Evolutionary conservation across 441 rosid species (phyloP).

Genomic region (Arabidopsis lyrata): DNA sequence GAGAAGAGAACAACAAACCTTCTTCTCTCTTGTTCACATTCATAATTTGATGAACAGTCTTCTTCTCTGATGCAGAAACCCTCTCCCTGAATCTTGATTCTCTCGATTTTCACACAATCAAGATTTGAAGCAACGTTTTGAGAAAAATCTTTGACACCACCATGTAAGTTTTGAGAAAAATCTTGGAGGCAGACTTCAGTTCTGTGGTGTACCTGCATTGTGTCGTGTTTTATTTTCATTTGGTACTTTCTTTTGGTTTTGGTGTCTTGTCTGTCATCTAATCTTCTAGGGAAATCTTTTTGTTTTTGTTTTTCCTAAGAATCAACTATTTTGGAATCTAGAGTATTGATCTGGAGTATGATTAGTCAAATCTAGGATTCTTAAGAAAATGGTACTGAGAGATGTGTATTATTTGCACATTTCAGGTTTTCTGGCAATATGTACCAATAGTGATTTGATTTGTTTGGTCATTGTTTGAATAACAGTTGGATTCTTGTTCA

Average conservation of each 20-base stretch:
- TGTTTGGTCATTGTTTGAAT: conserved; percentile 24
- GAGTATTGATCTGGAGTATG: conserved; percentile 32
- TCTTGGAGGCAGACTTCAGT: conserved; percentile 35
- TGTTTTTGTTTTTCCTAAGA: neutral
- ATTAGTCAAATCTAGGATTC: conserved; percentile 5
- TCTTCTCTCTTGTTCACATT: conserved; percentile 40
- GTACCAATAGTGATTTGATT: conserved; percentile 25
- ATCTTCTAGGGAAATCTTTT: neutral
- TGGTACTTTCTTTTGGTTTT: conserved; percentile 16
- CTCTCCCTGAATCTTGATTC: conserved; percentile 30
- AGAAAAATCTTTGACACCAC: conserved; percentile 2
- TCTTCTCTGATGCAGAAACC: conserved; percentile 21
- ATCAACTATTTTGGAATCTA: neutral
- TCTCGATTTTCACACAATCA: neutral
- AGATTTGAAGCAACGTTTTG: neutral
- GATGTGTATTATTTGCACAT: conserved; percentile 9
- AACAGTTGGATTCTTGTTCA: neutral
- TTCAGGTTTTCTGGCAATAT: neutral
- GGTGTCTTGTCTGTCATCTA: conserved; percentile 29
- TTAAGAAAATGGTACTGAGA: neutral
- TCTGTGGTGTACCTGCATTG: conserved; percentile 9
- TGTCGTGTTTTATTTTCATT: neutral
- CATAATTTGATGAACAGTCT: conserved; percentile 35
- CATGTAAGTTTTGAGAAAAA: conserved; percentile 33
- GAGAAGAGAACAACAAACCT: conserved; percentile 39